Evolutionary conservation across 768 basidiomycete genomes (phyloP), one percentile per base, ranked within the genome.

Genomic region (Podaxis mareebaensis): DNA sequence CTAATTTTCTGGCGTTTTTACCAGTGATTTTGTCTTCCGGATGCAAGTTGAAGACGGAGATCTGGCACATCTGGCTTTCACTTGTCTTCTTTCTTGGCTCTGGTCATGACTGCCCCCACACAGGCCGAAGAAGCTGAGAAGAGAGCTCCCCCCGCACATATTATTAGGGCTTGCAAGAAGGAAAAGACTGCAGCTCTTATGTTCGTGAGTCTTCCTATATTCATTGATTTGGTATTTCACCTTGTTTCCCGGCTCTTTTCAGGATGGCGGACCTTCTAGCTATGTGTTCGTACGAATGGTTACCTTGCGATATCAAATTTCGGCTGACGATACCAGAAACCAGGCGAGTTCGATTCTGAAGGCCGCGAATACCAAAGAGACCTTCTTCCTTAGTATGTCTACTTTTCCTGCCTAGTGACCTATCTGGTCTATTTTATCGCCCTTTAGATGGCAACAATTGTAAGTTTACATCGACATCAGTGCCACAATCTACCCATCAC

Each of bases 151-250:
- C 56, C 58, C 1, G 71, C 73, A 0, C 69, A 72, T 44, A 74
- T 79, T 58, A 68, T 78, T 63, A 76, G 70, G 2, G 65, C 65
- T 24, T 81, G 78, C 65, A 75, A 70, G 1, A 72, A 73, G 1
- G 72, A 77, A 10, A 76, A 78, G 17, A 79, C 76, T 6, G 78
- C 68, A 24, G 79, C 79, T 12, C 64, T 79, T 17, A 80, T 78
- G 13, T 80, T 81, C 55, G 78, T 79, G 58, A 49, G 77, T 72
- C 8, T 36, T 40, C n/a, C 28, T 48, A 22, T 15, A 0, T 24
- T 30, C 20, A 48, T 58, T 53, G 44, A 12, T 57, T 20, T 54
- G 20, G 12, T 11, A 7, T 30, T 33, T 44, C 11, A 8, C 10
- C 13, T 36, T 24, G 10, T 48, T 20, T 17, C 28, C 6, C 26